Conservation (phyloP, 2,329 filamentous ascomycete genomes). For the Epicoccum sorghinum region DNA sequence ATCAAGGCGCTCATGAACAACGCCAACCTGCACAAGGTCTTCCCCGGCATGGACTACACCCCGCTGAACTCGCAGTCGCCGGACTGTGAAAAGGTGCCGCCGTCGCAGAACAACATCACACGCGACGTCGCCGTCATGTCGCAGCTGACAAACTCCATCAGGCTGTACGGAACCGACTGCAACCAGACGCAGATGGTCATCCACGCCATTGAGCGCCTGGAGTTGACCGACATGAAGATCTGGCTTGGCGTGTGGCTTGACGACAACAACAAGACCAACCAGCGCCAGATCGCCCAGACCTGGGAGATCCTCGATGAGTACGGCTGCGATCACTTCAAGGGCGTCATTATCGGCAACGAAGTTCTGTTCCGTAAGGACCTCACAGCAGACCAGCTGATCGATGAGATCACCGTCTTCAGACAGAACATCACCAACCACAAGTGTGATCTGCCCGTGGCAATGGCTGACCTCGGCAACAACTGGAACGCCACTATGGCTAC, state of each 20-base stretch:
- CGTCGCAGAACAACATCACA: constrained; percentile 93
- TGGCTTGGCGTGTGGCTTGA: constrained; percentile 97
- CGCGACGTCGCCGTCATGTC: constrained; percentile 88
- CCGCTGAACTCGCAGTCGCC: constrained; percentile 91
- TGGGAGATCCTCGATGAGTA: constrained; percentile 75
- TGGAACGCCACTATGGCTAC: constrained; percentile 75
- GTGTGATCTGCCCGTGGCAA: constrained; percentile 78
- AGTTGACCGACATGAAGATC: constrained; percentile 78
- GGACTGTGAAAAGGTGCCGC: constrained; percentile 75
- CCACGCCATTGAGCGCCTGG: constrained; percentile 76
- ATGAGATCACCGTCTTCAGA: constrained; percentile 70
- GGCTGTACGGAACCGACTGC: constrained; percentile 94
- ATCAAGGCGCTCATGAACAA: constrained; percentile 86
- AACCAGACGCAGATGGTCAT: constrained; percentile 96
- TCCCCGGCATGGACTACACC: constrained; percentile 94
- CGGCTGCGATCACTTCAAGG: constrained; percentile 63
- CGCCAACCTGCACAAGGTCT: constrained; percentile 83
- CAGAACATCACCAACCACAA: constrained; percentile 68
- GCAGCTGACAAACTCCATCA: constrained; percentile 85
- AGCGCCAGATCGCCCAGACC: constrained; percentile 81
- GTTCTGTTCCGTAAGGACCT: constrained; percentile 69
- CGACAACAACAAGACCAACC: constrained; percentile 79
- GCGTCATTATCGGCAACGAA: constrained; percentile 69
- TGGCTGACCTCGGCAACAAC: constrained; percentile 86
- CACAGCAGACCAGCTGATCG: constrained; percentile 72